Evolutionary conservation across 345 rosid genomes (phyloP).

Genomic region (Ricinus communis): DNA sequence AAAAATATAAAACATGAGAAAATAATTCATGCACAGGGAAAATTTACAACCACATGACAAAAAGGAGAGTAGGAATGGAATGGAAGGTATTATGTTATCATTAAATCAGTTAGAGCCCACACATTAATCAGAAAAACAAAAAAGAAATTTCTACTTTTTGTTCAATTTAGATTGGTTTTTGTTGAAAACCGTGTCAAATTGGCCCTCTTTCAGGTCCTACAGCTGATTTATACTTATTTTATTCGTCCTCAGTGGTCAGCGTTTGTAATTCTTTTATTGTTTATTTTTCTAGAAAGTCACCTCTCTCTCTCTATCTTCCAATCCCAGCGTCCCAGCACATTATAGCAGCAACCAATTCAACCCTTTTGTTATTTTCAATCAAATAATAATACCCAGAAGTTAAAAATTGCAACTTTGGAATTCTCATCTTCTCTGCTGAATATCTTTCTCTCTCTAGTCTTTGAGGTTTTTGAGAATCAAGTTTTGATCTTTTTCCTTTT

Average conservation of each 20-base stretch:
- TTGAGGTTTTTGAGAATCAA: not conserved
- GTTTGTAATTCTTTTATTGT: not conserved
- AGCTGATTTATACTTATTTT: not conserved
- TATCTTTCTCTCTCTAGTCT: constrained; percentile 3
- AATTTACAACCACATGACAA: too few species aligned
- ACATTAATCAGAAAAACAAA: too few species aligned
- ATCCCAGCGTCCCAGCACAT: not conserved
- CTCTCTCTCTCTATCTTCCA: not conserved
- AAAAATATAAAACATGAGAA: too few species aligned
- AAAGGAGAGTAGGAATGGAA: too few species aligned
- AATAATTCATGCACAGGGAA: too few species aligned
- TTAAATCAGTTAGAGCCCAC: too few species aligned
- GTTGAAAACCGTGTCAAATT: too few species aligned
- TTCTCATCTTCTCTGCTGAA: constrained; percentile 12
- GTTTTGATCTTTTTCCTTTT: not conserved
- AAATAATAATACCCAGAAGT: not conserved
- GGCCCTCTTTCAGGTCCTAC: too few species aligned
- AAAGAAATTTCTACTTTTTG: too few species aligned
- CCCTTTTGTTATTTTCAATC: not conserved
- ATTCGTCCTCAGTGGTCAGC: not conserved
- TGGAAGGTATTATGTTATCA: too few species aligned
- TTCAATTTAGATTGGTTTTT: too few species aligned
- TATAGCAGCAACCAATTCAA: not conserved
- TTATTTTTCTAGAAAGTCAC: not conserved
- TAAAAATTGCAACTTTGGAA: not conserved